A percentile compares a stretch with the other conserved stretches of the same genome.
phyloP scores from a whole-genome alignment of 164 flowering plant species.

The Taxillus chinensis region DNA sequence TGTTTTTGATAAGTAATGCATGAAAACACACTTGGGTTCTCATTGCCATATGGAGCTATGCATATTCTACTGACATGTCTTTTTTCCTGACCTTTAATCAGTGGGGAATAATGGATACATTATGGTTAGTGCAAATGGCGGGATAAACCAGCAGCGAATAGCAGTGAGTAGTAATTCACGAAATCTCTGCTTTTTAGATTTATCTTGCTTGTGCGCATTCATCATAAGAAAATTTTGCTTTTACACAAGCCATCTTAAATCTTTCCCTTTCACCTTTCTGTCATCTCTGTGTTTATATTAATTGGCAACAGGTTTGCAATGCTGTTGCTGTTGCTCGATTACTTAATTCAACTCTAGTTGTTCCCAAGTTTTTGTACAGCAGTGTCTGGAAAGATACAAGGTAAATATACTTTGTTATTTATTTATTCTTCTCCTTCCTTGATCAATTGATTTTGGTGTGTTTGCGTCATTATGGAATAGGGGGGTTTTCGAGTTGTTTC shows the following conservation, averaged over 20 bases:
- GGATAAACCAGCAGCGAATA: constrained; percentile 95
- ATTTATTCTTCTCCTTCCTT: not conserved
- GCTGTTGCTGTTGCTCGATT: constrained; percentile 84
- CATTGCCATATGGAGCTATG: not conserved
- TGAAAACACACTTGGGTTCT: constrained; percentile 1
- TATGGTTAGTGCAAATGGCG: constrained; percentile 97
- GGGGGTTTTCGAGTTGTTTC: too few relatives aligned
- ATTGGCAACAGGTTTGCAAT: constrained; percentile 72
- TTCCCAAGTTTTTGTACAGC: constrained; percentile 83
- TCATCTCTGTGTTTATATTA: constrained; percentile 7
- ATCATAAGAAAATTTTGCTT: constrained; percentile 1
- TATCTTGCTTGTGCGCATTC: not conserved
- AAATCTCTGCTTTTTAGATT: not conserved
- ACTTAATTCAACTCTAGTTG: constrained; percentile 83
- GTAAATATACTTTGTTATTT: constrained; percentile 14
- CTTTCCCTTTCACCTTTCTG: constrained; percentile 2
- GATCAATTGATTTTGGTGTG: not conserved
- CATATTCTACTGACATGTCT: constrained; percentile 1
- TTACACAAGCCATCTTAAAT: not conserved
- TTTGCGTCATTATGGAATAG: not conserved
- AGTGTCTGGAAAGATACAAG: constrained; percentile 93
- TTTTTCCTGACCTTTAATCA: constrained; percentile 15
- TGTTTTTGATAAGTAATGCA: too few relatives aligned
- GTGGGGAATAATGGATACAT: constrained; percentile 83
- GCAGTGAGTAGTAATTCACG: constrained; percentile 57